Evolutionary conservation across 1,284 basidiomycete species (phyloP).

Genomic region (Ceratobasidium sp.): DNA sequence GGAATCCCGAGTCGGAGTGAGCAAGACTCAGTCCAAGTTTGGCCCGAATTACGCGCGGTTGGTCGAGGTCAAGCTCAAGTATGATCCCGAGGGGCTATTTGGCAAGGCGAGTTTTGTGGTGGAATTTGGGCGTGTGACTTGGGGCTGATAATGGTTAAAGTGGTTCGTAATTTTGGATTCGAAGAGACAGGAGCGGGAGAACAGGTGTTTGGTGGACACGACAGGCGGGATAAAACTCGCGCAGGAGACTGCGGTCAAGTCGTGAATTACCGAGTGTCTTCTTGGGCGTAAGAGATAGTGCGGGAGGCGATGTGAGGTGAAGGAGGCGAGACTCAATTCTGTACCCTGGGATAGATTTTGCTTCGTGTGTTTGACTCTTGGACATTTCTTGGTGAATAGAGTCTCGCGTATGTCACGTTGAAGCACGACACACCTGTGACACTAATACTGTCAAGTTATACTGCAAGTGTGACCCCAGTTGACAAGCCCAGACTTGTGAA

Average conservation of each 20-base stretch:
- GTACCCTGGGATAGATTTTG: background rate
- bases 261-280: background rate
- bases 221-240: background rate
- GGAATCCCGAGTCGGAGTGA: conserved; percentile 36
- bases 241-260: background rate
- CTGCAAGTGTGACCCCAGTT: no score
- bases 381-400: no score
- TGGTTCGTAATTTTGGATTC: conserved; percentile 28
- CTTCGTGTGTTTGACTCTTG: no score
- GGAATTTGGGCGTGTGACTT: background rate
- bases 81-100: conserved; percentile 43
- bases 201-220: background rate
- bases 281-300: no score
- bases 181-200: background rate
- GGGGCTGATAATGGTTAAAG: background rate
- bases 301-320: background rate
- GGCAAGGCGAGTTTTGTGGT: background rate
- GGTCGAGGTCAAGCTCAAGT: conserved; percentile 40
- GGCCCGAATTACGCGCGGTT: conserved; percentile 41
- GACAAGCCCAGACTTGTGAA: no score
- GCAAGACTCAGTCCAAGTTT: conserved; percentile 31
- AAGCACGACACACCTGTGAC: no score
- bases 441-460: no score
- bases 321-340: background rate
- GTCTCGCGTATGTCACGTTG: no score